Evolutionary conservation across 2,329 filamentous ascomycete species (phyloP), one percentile per base, ranked within the genome.

Genomic region (Beauveria asiatica): DNA sequence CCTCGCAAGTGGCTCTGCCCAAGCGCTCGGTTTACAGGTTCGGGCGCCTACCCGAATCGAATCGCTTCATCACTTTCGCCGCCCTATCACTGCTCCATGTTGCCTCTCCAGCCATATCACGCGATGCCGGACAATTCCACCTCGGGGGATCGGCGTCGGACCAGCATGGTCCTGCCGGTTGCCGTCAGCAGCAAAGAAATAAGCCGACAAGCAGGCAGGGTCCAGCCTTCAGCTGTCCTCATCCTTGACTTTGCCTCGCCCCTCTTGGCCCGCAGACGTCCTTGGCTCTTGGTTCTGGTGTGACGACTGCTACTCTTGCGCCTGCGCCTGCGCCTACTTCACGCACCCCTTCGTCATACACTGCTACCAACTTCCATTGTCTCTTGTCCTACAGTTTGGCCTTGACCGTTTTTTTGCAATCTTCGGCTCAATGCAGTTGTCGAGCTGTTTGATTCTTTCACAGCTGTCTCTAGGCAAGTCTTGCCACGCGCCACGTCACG

Each of bases 81-180:
- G 33, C 33, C 46, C 57, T 25, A 52, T 59, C n/a, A 50, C 27
- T 25, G 27, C 25, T 6, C 27, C 42, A 16, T 16, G 7, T n/a
- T 37, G 27, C 48, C 27, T 37, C 25, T 13, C 39, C 11, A 52
- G 37, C 9, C 19, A 25, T 39, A 39, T 52, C 39, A 52, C 49
- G 41, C 48, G 49, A 52, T 27, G 41, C 57, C 7, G 16, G 27
- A 45, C 27, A 42, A 23, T 39, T 57, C 19, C 27, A 27, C 46
- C 17, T 45, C 23, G 46, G 25, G 48, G 51, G 56, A 58, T 58
- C 56, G 56, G 37, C 56, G 46, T 58, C 46, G 13, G 56, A 58
- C 48, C 51, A 51, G 56, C 13, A 51, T 13, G 23, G 23, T n/a
- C 19, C 57, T 48, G 52, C 41, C 39, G 41, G 41, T 46, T 25